Evolutionary conservation across 2,329 filamentous ascomycete genomes (phyloP), one percentile per base, ranked within the genome.

Genomic region (Cadophora sp.): DNA sequence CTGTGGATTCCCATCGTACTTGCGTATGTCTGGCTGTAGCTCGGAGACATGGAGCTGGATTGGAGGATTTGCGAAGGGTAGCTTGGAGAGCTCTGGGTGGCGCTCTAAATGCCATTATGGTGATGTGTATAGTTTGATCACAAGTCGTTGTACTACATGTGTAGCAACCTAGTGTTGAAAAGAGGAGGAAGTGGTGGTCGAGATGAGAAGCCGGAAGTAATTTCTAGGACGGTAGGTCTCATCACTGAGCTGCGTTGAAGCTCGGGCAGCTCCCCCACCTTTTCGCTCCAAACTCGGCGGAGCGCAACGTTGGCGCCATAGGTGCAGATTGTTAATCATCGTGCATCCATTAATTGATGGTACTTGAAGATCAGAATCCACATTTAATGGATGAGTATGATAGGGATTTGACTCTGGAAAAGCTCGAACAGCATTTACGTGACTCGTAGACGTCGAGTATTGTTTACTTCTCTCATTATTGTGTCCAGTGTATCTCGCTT

Each of bases 11-110:
- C 37, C 69, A 73, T 70, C 75, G 68, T 70, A 73, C 56, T 48
- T 74, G 71, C 48, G 64, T 59, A 22, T 56, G 60, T 31, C 55
- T 43, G 29, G 69, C 55, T 16, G 68, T 50, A 2, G 43, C 60
- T 67, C 69, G 69, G 43, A 73, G 68, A 71, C 65, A 72, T 69
- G 71, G 69, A 43, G 70, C 46, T 65, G 37, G 51, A 22, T 67
- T 66, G 43, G 70, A 61, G 29, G 70, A 61, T 65, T 48, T 68
- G 59, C 68, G 69, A 26, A 74, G 67, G 40, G 63, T 40, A 14
- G 71, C 63, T 34, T 74, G 70, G 14, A 77, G 68, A 59, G 74
- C 73, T 68, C 62, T 69, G 7, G 75, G 75, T 16, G 74, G 73
- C 27, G 68, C 71, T 60, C 70, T 53, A 50, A 74, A 68, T 19